Evolutionary conservation across 345 rosid species (phyloP).

Genomic region (Firmiana major): DNA sequence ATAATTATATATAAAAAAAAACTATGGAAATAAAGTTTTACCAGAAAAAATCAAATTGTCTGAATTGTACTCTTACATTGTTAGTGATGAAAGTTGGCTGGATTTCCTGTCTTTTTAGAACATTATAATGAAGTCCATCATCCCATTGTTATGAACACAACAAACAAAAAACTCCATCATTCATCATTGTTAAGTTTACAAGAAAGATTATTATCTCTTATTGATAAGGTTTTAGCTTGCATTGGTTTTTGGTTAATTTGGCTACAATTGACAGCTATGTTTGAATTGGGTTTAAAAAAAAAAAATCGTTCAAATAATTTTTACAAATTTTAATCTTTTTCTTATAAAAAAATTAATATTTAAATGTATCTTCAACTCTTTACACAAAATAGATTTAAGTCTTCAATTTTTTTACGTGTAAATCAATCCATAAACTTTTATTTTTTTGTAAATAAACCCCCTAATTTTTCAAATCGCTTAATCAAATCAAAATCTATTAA

Average conservation of each 20-base stretch:
- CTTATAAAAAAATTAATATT: too few relatives aligned
- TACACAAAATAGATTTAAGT: too few relatives aligned
- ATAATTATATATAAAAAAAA: neutral
- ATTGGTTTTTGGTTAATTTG: neutral
- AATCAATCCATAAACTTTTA: too few relatives aligned
- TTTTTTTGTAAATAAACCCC: too few relatives aligned
- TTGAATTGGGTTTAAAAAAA: neutral
- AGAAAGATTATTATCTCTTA: neutral
- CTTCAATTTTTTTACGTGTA: too few relatives aligned
- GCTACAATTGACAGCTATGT: neutral
- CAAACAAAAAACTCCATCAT: neutral
- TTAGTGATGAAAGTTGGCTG: neutral
- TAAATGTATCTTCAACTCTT: too few relatives aligned
- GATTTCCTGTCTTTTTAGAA: neutral
- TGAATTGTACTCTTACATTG: neutral
- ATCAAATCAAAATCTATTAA: too few relatives aligned
- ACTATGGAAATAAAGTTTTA: neutral
- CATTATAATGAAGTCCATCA: neutral
- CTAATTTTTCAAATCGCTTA: too few relatives aligned
- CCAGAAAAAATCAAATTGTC: neutral
- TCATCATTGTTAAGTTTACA: neutral
- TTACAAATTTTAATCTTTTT: too few relatives aligned
- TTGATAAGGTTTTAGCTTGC: neutral
- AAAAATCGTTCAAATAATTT: too few relatives aligned
- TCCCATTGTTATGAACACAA: too few relatives aligned